Conservation (phyloP, 805 yeast genomes). For the Wickerhamomyces hampshirensis region DNA sequence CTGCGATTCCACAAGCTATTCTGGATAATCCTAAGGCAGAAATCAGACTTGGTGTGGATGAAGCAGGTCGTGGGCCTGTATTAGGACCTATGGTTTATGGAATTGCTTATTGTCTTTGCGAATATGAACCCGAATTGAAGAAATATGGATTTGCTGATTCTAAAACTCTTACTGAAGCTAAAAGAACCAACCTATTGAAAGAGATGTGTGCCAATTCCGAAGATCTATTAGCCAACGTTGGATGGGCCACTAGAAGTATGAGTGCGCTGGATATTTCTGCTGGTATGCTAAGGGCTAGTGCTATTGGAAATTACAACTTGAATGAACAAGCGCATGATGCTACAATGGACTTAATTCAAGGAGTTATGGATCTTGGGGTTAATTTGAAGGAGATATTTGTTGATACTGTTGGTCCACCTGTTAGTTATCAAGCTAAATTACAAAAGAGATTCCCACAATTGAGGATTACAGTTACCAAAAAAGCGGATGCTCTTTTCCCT, state of each 20-base stretch:
- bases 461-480: constrained; percentile 80
- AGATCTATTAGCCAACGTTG: constrained; percentile 54
- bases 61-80: constrained; percentile 98
- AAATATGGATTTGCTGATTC: constrained; percentile 89
- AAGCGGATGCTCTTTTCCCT: constrained; percentile 91
- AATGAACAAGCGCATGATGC: constrained; percentile 97
- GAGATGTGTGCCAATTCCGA: constrained; percentile 44
- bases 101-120: constrained; percentile 64
- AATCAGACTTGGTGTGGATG: constrained; percentile 83
- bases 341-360: constrained; percentile 73
- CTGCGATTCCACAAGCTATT: constrained; percentile 43
- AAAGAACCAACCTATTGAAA: constrained; percentile 57
- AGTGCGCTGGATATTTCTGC: constrained; percentile 83
- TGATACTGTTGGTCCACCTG: constrained; percentile 97
- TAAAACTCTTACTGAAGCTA: constrained; percentile 71
- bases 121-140: constrained; percentile 42
- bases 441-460: constrained; percentile 62
- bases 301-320: constrained; percentile 51
- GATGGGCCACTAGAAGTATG: constrained; percentile 84
- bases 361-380: constrained; percentile 57
- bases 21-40: constrained; percentile 30
- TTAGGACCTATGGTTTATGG: constrained; percentile 98
- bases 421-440: constrained; percentile 71
- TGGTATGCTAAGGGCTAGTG: constrained; percentile 75
- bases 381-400: constrained; percentile 70